These are phyloP conservation scores for Naganishia vishniacii DNA, from an alignment of 768 basidiomycete genomes.

Conservation along the genomic window DNA sequence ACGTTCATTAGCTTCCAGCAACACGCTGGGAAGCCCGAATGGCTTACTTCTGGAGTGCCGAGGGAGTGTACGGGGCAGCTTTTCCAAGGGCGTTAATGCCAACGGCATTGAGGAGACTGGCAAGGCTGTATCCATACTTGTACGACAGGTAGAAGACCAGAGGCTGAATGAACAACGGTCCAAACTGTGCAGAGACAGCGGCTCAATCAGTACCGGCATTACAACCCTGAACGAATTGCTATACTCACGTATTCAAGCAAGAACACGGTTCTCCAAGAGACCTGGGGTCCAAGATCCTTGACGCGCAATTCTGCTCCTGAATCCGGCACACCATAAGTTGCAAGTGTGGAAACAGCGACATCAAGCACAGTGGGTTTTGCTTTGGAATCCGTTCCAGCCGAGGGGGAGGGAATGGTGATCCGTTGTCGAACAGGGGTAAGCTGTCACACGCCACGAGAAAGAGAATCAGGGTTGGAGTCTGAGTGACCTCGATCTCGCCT, in stretches of 20 bases:
- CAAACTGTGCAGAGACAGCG: conserved; percentile 56
- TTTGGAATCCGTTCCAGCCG: conserved; percentile 40
- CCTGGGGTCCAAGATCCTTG: conserved; percentile 87
- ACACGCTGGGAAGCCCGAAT: too few species aligned
- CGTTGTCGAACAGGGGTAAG: conserved; percentile 69
- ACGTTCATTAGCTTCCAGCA: too few species aligned
- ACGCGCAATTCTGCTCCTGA: conserved; percentile 61
- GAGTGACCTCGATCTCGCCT: conserved; percentile 45
- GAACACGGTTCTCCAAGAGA: conserved; percentile 83
- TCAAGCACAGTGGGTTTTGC: conserved; percentile 57
- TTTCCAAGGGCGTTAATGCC: conserved; percentile 8
- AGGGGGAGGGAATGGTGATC: conserved; percentile 50
- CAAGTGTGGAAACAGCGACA: conserved; percentile 61
- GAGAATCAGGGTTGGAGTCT: conserved; percentile 28
- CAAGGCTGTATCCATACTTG: conserved; percentile 62
- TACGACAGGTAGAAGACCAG: conserved; percentile 71
- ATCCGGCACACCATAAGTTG: conserved; percentile 57
- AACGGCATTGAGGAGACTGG: conserved; percentile 4
- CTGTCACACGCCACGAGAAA: conserved; percentile 49
- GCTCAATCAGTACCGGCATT: too few species aligned
- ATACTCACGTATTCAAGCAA: conserved; percentile 84
- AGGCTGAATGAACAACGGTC: conserved; percentile 85
- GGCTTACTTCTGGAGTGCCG: conserved; percentile 43
- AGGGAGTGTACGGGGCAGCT: conserved; percentile 25
- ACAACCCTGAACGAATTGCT: too few species aligned